phyloP scores from a whole-genome alignment of 108 stramenopile species.

The Nitzschia sp. region DNA sequence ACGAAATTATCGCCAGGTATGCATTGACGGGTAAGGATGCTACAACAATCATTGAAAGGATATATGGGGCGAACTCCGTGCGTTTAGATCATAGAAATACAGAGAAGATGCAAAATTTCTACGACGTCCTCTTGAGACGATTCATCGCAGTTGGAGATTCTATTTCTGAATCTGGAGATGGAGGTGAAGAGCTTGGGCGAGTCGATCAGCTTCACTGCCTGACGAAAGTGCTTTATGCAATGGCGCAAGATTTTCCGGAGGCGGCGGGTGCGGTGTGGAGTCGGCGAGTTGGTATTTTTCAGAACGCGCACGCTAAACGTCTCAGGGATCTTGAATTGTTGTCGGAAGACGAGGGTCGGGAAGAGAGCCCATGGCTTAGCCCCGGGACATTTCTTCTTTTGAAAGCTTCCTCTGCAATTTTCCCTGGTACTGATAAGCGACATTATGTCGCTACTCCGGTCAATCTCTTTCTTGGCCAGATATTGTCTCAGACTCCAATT shows the following conservation, averaged over 20 bases:
- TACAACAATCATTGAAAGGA: slow-evolving; percentile 81
- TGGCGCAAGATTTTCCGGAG: slow-evolving; percentile 88
- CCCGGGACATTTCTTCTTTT: slow-evolving; percentile 82
- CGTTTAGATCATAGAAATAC: slow-evolving; percentile 84
- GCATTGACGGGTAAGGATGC: slow-evolving; percentile 80
- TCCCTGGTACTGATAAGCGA: slow-evolving; percentile 88
- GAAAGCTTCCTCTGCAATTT: slow-evolving; percentile 84
- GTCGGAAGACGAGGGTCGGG: slow-evolving; percentile 42
- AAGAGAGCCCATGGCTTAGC: slow-evolving; percentile 82
- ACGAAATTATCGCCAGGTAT: slow-evolving; percentile 82
- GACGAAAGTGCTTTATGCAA: slow-evolving; percentile 67
- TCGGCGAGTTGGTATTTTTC: slow-evolving; percentile 78
- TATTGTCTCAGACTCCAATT: slow-evolving; percentile 83
- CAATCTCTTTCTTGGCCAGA: slow-evolving; percentile 80
- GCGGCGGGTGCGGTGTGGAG: slow-evolving; percentile 84
- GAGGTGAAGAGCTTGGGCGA: slow-evolving; percentile 72
- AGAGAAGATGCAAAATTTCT: slow-evolving; percentile 94
- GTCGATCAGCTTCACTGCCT: slow-evolving; percentile 71
- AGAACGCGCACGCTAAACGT: slow-evolving; percentile 85
- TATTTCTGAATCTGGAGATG: slow-evolving; percentile 67
- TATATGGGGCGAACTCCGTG: slow-evolving; percentile 79
- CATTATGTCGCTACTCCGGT: slow-evolving; percentile 90
- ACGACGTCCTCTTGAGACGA: slow-evolving; percentile 88
- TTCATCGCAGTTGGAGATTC: slow-evolving; percentile 90
- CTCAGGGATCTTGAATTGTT: slow-evolving; percentile 74